phyloP scores from a whole-genome alignment of 139 green algal species.

The Picochlorum sp. region DNA sequence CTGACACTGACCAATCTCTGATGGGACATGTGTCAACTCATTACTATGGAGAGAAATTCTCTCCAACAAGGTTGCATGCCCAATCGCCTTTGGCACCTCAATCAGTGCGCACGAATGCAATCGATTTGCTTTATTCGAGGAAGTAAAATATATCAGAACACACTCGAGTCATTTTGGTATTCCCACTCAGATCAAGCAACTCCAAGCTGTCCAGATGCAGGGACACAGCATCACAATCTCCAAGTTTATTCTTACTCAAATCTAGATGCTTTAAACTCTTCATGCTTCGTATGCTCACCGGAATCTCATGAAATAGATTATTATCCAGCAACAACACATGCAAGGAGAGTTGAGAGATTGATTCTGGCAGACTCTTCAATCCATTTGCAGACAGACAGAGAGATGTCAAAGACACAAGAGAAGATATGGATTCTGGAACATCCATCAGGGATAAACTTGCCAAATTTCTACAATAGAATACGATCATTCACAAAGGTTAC shows the following conservation, averaged over 20 bases:
- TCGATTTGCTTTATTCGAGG: conserved; percentile 20
- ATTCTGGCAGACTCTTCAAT: conserved; percentile 15
- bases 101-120: conserved; percentile 22
- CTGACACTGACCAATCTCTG: conserved; percentile 18
- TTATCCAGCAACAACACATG: conserved; percentile 5
- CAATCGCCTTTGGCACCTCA: conserved; percentile 12
- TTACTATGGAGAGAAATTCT: conserved; percentile 32
- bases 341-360: conserved; percentile 12
- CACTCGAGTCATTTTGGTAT: conserved; percentile 5
- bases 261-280: conserved; percentile 9
- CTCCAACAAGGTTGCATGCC: conserved; percentile 10
- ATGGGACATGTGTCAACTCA: conserved; percentile 12
- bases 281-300: conserved; percentile 7
- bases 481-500: too few species aligned
- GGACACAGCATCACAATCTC: not conserved
- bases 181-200: conserved; percentile 30
- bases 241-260: conserved; percentile 20
- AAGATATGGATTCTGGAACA: not conserved
- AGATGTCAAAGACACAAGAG: conserved; percentile 5
- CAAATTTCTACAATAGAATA: not conserved
- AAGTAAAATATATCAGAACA: conserved; percentile 12
- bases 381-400: conserved; percentile 21
- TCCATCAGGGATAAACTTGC: not conserved
- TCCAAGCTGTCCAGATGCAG: not conserved
- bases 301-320: conserved; percentile 24